These are phyloP conservation scores for Sungouiozyma intestinalis DNA, from an alignment of 805 yeast genomes.

Conservation along the genomic window DNA sequence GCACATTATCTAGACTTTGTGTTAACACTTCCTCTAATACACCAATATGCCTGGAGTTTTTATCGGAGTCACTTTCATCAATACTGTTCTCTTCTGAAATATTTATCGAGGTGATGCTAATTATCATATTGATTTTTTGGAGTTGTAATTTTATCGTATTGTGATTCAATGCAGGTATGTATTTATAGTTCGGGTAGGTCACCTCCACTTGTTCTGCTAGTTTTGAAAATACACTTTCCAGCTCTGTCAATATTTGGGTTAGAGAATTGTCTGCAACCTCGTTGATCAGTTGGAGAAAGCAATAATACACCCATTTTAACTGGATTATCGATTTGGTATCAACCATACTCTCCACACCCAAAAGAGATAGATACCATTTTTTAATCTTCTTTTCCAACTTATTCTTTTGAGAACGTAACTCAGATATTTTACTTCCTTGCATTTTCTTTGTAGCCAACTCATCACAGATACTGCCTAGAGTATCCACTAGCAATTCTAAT, in stretches of 20 bases:
- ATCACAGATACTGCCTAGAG: conserved; percentile 28
- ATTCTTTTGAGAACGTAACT: conserved; percentile 32
- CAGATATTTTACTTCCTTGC: conserved; percentile 24
- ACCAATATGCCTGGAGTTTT: conserved; percentile 21
- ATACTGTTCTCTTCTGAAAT: conserved; percentile 42
- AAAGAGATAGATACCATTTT: conserved; percentile 39
- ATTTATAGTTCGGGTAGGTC: conserved; percentile 45
- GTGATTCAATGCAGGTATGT: conserved; percentile 46
- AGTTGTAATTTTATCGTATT: conserved; percentile 47
- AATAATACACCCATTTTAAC: conserved; percentile 39
- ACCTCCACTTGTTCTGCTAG: conserved; percentile 20
- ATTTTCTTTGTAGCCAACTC: conserved; percentile 23
- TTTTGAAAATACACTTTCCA: conserved; percentile 12
- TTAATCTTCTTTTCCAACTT: conserved; percentile 36
- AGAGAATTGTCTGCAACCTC: conserved; percentile 28
- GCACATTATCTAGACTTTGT: conserved; percentile 16
- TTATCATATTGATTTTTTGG: conserved; percentile 59
- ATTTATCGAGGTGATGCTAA: conserved; percentile 20
- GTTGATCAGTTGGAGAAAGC: conserved; percentile 34
- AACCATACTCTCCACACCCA: conserved; percentile 14
- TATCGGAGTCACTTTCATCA: conserved; percentile 9
- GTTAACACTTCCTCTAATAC: conserved; percentile 39
- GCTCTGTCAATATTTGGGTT: conserved; percentile 15
- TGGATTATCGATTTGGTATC: conserved; percentile 24
- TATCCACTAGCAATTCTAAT: conserved; percentile 39